Evolutionary conservation across 805 yeast genomes (phyloP), one percentile per base, ranked within the genome.

Genomic region (Saccharomycopsis sp.): DNA sequence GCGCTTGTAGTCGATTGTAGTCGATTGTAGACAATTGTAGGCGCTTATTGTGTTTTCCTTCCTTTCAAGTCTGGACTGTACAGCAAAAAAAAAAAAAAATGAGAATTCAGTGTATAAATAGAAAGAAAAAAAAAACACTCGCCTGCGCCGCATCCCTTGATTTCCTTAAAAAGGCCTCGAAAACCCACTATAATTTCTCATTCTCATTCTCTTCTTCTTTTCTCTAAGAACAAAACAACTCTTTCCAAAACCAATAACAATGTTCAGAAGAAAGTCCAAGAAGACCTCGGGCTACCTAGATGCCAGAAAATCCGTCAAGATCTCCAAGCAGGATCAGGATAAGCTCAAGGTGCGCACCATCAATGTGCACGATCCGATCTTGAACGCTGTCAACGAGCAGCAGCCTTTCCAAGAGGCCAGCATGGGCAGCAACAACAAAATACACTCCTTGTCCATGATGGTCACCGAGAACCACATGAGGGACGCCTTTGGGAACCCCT

Each of bases 341-440:
- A 63, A 75, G 46, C 70, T 74, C 52, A 80, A 80, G 54, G 67
- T 74, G 52, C 73, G 82, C 52, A 69, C 86, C 1, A 45, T 45
- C 19, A 31, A 38, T 22, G 49, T 51, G 8, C 49, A 81, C 51
- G 96, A 88, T 63, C 96, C 96, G 10, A 80, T 92, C 45, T 65
- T 92, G 48, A 72, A 81, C 26, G 98, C 98, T 3, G 94, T 92
- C 36, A 87, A 82, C 56, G 97, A 89, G 61, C 89, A 81, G 5
- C 97, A 92, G 65, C 98, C 98, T 9, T 92, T 85, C 58, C 95
- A 92, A 61, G 73, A 73, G 55, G 64, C 67, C 25, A 36, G 8
- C 12, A 19, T 29, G n/a, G 27, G 9, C 16, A 19, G 12, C 2
- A 19, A 23, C 18, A 34, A 31, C 5, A 31, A 23, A 19, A 22